Base-by-base conservation (phyloP, 2,329 filamentous ascomycete genomes). In the Colletotrichum gigasporum region DNA sequence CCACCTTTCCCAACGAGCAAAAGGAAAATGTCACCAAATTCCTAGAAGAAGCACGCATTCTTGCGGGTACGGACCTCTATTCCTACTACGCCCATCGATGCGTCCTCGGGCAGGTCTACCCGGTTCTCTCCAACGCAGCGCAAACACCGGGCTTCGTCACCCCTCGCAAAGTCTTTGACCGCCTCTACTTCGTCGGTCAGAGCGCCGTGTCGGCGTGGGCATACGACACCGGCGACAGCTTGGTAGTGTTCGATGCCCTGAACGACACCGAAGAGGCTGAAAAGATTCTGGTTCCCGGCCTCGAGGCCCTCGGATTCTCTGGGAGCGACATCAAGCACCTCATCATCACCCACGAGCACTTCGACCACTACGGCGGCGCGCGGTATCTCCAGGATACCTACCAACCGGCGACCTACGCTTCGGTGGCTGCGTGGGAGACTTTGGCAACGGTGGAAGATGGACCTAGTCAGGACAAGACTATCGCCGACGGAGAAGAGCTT, bases 271-370 rank as follows among this genome's bases (percentile, higher is more conserved):
- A 30, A 9, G 44, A 65, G 12, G 48, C 65, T 2, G 56, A 67
- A 16, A 42, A 61, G 11, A 65, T 67, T 5, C 48, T 53, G 11
- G 22, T 66, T 5, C 53, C 55, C 12, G 41, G 44, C 8, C 48
- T 66, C 2, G 35, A 62, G 28, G 42, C 55, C 2, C 68, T 72
- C 14, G 70, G 70, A 2, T 73, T 67, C 52, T 48, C 50, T 0
- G 67, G 67, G 9, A 41, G n/a, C 6, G 70, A 73, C 42, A 68
- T 74, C 12, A 70, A 82, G 44, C 69, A 67, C 8, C 48, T 74
- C 1, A 47, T 73, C 59, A 69, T 73, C 51, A 73, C 71, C 1
- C 72, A 74, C 30, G 71, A 73, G 64, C 71, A 74, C 45, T 67
- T 56, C 14, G 72, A 73, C 52, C 71, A 74, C 59, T 73, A 72